A percentile compares a stretch with the other conserved stretches of the same genome.
Conservation (phyloP, 2,329 filamentous ascomycete species). For the Iodosphaeria phyllophila region DNA sequence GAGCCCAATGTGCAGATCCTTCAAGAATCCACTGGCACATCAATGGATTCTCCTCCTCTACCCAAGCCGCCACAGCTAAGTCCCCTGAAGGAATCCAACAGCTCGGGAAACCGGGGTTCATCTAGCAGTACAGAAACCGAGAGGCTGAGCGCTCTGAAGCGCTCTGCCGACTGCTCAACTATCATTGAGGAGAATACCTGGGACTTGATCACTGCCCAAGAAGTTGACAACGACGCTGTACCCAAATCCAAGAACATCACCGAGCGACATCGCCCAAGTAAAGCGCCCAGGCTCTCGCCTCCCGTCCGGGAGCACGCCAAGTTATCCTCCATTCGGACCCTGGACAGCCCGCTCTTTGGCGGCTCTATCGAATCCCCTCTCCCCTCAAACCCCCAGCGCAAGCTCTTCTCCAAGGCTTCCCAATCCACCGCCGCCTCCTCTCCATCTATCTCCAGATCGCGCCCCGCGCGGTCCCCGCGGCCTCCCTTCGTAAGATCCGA, state of each 20-base stretch:
- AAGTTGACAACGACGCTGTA: conserved; percentile 8
- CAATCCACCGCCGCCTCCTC: not conserved
- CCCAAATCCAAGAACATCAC: conserved; percentile 6
- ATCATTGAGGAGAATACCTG: conserved; percentile 28
- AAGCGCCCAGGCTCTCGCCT: conserved; percentile 5
- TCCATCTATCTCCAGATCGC: not conserved
- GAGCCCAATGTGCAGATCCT: conserved; percentile 15
- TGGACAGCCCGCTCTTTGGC: conserved; percentile 15
- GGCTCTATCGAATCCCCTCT: conserved; percentile 13
- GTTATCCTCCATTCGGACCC: conserved; percentile 6
- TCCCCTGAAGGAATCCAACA: conserved; percentile 31
- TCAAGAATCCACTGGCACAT: conserved; percentile 12
- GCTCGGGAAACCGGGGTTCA: conserved; percentile 26
- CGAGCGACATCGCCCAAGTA: conserved; percentile 11
- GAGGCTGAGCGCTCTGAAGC: conserved; percentile 12
- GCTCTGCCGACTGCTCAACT: conserved; percentile 23
- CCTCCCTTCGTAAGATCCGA: no score
- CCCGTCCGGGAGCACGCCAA: conserved; percentile 3
- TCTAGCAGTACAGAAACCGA: conserved; percentile 15
- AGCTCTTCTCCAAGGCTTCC: conserved; percentile 10
- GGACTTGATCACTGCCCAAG: conserved; percentile 19
- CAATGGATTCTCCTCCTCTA: conserved; percentile 23
- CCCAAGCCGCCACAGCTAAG: conserved; percentile 27
- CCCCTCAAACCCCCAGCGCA: conserved; percentile 10
- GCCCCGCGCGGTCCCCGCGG: no score